Evolutionary conservation across 192 early-diverging fungal genomes (phyloP).

Genomic region (Podila clonocystis): DNA sequence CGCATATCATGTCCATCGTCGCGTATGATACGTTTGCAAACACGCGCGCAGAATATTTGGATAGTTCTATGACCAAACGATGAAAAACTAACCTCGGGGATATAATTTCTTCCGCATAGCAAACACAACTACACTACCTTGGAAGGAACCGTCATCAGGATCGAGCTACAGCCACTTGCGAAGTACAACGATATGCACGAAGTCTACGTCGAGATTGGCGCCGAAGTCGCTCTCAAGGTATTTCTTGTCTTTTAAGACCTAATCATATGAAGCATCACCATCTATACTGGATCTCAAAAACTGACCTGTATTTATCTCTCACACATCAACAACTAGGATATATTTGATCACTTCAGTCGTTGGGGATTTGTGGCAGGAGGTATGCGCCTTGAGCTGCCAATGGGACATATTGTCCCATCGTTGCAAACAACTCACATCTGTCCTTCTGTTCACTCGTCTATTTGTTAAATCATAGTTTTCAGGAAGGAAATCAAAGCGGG

Average conservation of each 20-base stretch:
- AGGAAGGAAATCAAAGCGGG: too few relatives aligned
- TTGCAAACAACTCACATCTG: too few relatives aligned
- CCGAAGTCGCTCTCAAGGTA: background rate
- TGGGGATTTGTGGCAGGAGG: background rate
- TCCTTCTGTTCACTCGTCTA: too few relatives aligned
- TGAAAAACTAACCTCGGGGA: background rate
- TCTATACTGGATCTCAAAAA: background rate
- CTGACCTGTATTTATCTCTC: background rate
- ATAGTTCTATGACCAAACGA: background rate
- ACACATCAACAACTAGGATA: background rate
- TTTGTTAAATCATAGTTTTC: too few relatives aligned
- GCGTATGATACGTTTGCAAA: background rate
- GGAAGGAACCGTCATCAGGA: background rate
- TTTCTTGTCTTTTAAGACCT: too few relatives aligned
- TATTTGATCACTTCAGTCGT: background rate
- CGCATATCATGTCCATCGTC: background rate
- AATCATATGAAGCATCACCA: too few relatives aligned
- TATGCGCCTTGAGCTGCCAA: background rate
- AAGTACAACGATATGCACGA: slow-evolving; percentile 18
- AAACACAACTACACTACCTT: slow-evolving; percentile 24
- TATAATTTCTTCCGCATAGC: slow-evolving; percentile 8
- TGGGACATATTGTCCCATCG: too few relatives aligned
- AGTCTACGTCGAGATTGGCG: background rate
- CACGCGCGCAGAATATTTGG: background rate
- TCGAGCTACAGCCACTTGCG: slow-evolving; percentile 2